Conservation (phyloP, 2,329 filamentous ascomycete species). For the Tolypocladium capitatum region DNA sequence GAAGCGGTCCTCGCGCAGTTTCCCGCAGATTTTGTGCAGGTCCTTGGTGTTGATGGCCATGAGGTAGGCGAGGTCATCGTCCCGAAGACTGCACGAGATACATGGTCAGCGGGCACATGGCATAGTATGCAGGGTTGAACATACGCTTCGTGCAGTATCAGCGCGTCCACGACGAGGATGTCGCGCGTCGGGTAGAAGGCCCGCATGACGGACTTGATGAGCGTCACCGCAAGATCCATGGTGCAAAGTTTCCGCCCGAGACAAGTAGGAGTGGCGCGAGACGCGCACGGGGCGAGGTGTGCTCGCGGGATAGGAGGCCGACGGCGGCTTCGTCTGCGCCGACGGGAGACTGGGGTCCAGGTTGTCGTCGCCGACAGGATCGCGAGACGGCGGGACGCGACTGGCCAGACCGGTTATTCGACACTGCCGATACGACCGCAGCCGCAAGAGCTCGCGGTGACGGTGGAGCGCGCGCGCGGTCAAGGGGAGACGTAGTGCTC, state of each 20-base stretch:
- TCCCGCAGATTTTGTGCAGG: conserved; percentile 77
- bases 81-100: conserved; percentile 65
- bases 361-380: neutral
- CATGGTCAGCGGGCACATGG: neutral
- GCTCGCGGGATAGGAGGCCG: neutral
- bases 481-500: neutral
- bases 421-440: neutral
- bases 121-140: conserved; percentile 15
- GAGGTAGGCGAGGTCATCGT: conserved; percentile 76
- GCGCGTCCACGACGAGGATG: conserved; percentile 72
- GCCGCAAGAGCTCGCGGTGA: neutral
- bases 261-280: neutral
- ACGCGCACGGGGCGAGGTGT: neutral
- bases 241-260: neutral
- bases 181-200: conserved; percentile 80
- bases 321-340: neutral
- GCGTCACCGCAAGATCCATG: conserved; percentile 51
- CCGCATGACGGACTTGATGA: conserved; percentile 75
- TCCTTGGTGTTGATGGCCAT: conserved; percentile 87
- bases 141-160: conserved; percentile 70
- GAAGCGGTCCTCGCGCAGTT: conserved; percentile 74
- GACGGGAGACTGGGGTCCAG: neutral
- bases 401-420: neutral
- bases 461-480: neutral
- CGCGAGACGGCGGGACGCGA: neutral